Conservation (phyloP, 129 eudicot genomes). For the Saussurea involucrata region DNA sequence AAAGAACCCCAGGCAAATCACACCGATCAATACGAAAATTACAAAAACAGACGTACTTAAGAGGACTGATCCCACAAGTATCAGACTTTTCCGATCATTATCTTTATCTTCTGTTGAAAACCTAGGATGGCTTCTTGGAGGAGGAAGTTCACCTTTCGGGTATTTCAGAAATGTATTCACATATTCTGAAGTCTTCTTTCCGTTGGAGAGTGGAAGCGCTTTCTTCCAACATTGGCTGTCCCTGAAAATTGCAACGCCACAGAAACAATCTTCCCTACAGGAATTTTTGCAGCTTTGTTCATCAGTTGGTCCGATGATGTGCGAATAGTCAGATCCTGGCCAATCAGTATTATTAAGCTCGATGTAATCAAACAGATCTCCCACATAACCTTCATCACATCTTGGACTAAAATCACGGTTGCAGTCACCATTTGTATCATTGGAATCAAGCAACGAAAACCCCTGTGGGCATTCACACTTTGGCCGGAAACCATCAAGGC, state of each 20-base stretch:
- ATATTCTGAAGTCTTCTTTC: background rate
- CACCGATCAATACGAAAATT: slow-evolving; percentile 16
- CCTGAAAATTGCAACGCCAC: slow-evolving; percentile 31
- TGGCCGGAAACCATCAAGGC: too few species aligned
- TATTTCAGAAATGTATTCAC: slow-evolving; percentile 29
- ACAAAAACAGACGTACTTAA: slow-evolving; percentile 29
- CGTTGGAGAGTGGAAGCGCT: slow-evolving; percentile 21
- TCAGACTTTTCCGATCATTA: slow-evolving; percentile 9
- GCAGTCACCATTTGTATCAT: too few species aligned
- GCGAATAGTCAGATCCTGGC: slow-evolving; percentile 17
- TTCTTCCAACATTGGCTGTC: slow-evolving; percentile 42
- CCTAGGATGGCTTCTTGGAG: background rate
- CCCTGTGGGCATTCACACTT: too few species aligned
- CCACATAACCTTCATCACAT: background rate
- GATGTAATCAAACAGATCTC: background rate
- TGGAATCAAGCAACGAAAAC: too few species aligned
- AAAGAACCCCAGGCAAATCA: slow-evolving; percentile 11
- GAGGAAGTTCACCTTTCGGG: slow-evolving; percentile 7
- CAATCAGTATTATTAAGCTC: slow-evolving; percentile 30
- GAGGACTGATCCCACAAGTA: slow-evolving; percentile 10
- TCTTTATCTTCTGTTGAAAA: background rate
- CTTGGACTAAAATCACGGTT: too few species aligned
- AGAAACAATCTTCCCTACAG: slow-evolving; percentile 37
- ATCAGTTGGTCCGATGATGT: background rate
- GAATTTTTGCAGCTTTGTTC: slow-evolving; percentile 32